Percentiles rank a stretch among this genome's conserved stretches.
Evolutionary conservation across 495 filamentous ascomycete genomes (phyloP).

Genomic region (Penicillium cosmopolitanum): DNA sequence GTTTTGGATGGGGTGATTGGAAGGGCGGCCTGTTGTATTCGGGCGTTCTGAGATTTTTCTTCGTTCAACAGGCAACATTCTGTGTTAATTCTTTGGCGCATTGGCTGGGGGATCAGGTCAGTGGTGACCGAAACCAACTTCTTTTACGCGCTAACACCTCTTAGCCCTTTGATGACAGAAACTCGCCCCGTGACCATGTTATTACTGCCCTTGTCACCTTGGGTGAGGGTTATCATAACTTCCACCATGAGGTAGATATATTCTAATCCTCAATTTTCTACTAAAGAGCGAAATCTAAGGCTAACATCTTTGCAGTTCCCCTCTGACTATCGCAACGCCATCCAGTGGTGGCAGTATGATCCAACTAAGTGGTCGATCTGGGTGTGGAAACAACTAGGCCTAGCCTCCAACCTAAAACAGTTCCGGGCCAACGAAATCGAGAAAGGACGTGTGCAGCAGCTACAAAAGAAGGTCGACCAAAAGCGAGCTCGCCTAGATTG

Average conservation of each 20-base stretch:
- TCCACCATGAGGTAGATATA: conserved; percentile 71
- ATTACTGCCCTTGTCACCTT: conserved; percentile 89
- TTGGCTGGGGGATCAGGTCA: conserved; percentile 80
- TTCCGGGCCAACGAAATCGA: conserved; percentile 93
- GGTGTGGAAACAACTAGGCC: conserved; percentile 82
- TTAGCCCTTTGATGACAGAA: conserved; percentile 89
- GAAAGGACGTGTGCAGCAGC: conserved; percentile 89
- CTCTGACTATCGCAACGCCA: conserved; percentile 92
- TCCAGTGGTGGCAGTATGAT: conserved; percentile 93
- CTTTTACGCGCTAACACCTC: conserved; percentile 2
- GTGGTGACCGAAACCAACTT: not conserved
- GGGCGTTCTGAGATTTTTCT: conserved; percentile 85
- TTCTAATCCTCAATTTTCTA: not conserved
- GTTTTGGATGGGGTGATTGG: conserved; percentile 82
- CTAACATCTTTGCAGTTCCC: conserved; percentile 65
- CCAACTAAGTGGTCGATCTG: conserved; percentile 95
- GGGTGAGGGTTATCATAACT: conserved; percentile 95
- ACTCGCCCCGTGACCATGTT: conserved; percentile 89
- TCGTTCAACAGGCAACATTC: conserved; percentile 95
- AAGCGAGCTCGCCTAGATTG: conserved; percentile 84
- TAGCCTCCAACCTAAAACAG: conserved; percentile 88
- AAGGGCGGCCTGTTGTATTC: conserved; percentile 83
- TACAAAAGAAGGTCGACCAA: conserved; percentile 95
- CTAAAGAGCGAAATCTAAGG: not conserved
- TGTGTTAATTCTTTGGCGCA: conserved; percentile 95